Evolutionary conservation across 768 basidiomycete genomes (phyloP), one percentile per base, ranked within the genome.

Genomic region (Suillus brevipes): DNA sequence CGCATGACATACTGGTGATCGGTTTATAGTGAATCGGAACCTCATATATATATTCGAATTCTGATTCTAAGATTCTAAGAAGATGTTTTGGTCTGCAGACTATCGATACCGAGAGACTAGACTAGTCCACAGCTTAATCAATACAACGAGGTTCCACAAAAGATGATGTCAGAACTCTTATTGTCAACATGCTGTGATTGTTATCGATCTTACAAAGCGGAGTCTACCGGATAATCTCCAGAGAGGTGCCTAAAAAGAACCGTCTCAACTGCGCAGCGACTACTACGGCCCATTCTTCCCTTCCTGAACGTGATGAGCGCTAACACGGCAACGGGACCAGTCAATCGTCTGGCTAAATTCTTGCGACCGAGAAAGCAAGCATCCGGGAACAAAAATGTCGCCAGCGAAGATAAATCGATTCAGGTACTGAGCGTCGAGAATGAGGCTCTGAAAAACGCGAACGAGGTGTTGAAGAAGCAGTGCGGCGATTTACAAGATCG

Each of bases 401-500:
- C 50, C 28, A 55, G 6, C 7, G 6, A 34, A 5, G 31, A 55
- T 6, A 55, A 34, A 55, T 55, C 53, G 31, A 55, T 55, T 6
- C 53, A 55, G 53, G 53, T 55, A 34, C 34, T 55, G 20, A 34
- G 34, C 13, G 53, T n/a, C 53, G 53, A 55, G 53, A 55, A 55
- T 34, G 53, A 55, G 12, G 20, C 31, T 10, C 6, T 55, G 53
- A 55, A 55, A 36, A 55, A 34, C 13, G 53, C 31, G 20, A 55
- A 55, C 3, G 31, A 55, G 31, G 34, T 20, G 6, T 36, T 55
- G 34, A 55, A 55, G 53, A 55, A 55, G 34, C 20, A 55, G 31
- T 55, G 53, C 20, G 20, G 34, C 53, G 34, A 55, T 55, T 13
- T 55, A 55, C 53, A 55, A 55, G 53, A 34, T 55, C 53, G 34